phyloP scores from a whole-genome alignment of 2,329 filamentous ascomycete genomes.

The Nannizziopsis arthrosporioides region DNA sequence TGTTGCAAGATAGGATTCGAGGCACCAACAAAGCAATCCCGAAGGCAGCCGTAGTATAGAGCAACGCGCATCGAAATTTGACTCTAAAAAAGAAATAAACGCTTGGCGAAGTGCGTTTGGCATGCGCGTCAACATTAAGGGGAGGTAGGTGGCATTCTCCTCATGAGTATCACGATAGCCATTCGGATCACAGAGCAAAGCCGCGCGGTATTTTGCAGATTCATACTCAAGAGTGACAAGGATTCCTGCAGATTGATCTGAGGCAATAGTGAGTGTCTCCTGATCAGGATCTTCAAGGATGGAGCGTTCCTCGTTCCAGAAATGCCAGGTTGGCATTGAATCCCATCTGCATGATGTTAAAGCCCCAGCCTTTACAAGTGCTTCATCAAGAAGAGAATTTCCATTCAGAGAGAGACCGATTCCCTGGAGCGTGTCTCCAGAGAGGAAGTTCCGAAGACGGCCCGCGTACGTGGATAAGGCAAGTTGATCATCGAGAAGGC shows the following conservation, averaged over 20 bases:
- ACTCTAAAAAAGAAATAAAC: constrained; percentile 39
- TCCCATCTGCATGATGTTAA: constrained; percentile 40
- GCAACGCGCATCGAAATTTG: constrained; percentile 41
- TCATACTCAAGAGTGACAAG: constrained; percentile 41
- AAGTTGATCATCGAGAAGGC: constrained; percentile 25
- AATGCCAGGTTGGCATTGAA: constrained; percentile 24
- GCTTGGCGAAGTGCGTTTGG: constrained; percentile 39
- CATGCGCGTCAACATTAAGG: constrained; percentile 41
- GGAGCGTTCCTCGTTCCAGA: constrained; percentile 20
- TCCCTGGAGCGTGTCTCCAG: constrained; percentile 39
- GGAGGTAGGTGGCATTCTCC: constrained; percentile 37
- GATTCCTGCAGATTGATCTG: constrained; percentile 34
- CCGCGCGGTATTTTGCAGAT: constrained; percentile 39
- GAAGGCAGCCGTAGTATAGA: constrained; percentile 36
- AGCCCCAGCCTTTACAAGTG: constrained; percentile 36
- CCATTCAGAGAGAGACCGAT: constrained; percentile 16
- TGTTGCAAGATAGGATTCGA: constrained; percentile 31
- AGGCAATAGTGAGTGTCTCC: constrained; percentile 18
- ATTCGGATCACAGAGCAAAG: constrained; percentile 33
- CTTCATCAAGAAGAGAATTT: constrained; percentile 24
- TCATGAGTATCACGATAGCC: constrained; percentile 5
- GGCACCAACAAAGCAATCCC: constrained; percentile 33
- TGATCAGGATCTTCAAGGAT: constrained; percentile 17
- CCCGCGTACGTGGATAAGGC: constrained; percentile 37
- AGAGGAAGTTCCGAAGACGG: constrained; percentile 39